Percentiles rank a stretch among this genome's conserved stretches.
phyloP scores from a whole-genome alignment of 2,329 filamentous ascomycete genomes.

The Talaromyces amestolkiae region DNA sequence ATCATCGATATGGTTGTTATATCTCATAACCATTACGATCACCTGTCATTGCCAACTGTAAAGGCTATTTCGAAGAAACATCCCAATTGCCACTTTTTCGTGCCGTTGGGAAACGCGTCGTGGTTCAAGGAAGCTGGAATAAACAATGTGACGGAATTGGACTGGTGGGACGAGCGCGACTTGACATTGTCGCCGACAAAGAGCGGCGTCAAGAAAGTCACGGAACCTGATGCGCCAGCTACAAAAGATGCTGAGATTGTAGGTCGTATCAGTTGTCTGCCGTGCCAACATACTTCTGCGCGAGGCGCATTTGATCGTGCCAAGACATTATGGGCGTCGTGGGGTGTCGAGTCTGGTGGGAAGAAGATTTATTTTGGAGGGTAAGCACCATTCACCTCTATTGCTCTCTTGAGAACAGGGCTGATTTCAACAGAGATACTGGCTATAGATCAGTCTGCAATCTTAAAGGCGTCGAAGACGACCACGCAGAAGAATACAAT shows the following conservation, averaged over 20 bases:
- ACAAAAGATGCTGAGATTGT: conserved; percentile 52
- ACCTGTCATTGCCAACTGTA: conserved; percentile 75
- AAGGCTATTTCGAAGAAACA: conserved; percentile 67
- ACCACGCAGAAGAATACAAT: conserved; percentile 67
- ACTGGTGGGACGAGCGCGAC: conserved; percentile 90
- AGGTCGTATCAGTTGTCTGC: conserved; percentile 73
- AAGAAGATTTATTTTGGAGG: conserved; percentile 81
- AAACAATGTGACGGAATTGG: conserved; percentile 76
- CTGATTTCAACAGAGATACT: conserved; percentile 64
- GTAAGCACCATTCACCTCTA: conserved; percentile 34
- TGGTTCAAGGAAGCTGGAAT: conserved; percentile 77
- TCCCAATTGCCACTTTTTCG: conserved; percentile 82
- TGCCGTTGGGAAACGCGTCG: conserved; percentile 73
- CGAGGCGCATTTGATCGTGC: conserved; percentile 67
- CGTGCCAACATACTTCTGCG: conserved; percentile 78
- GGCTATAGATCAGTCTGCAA: conserved; percentile 78
- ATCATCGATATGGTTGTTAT: conserved; percentile 62
- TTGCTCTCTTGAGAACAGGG: conserved; percentile 24
- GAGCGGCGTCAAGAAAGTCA: conserved; percentile 25
- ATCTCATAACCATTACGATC: conserved; percentile 90
- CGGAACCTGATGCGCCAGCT: conserved; percentile 12
- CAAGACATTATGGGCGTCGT: conserved; percentile 82
- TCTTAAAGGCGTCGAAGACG: conserved; percentile 62
- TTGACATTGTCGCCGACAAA: conserved; percentile 57
- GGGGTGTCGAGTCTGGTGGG: conserved; percentile 70